These are phyloP conservation scores for Miamiensis avidus DNA, from an alignment of 169 alveolate species.

Conservation along the genomic window DNA sequence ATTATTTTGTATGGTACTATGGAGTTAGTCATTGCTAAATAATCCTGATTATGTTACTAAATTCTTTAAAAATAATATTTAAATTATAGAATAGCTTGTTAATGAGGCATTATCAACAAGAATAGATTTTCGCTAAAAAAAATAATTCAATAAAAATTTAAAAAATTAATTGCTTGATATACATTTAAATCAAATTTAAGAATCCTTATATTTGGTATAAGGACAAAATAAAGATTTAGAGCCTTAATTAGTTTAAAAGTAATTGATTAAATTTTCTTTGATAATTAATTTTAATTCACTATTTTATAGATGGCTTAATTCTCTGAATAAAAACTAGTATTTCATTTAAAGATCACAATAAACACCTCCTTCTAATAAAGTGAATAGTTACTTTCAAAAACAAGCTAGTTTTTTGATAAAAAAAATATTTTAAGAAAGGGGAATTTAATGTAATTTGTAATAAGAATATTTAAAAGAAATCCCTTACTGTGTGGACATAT, in stretches of 20 bases:
- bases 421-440: not conserved
- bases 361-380: not conserved
- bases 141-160: too few species aligned
- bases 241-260: not conserved
- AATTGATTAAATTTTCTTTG: too few species aligned
- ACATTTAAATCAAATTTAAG: not conserved
- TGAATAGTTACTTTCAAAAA: not conserved
- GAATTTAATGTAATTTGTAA: too few species aligned
- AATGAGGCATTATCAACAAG: not conserved
- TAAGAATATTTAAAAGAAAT: not conserved
- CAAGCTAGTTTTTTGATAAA: not conserved
- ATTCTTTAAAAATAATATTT: too few species aligned
- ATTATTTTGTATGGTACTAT: not conserved
- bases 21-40: not conserved
- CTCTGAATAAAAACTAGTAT: not conserved
- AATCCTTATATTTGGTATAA: not conserved
- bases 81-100: too few species aligned
- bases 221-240: not conserved
- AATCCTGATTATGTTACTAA: too few species aligned
- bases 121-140: not conserved
- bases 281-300: too few species aligned
- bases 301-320: not conserved
- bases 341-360: not conserved
- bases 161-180: not conserved
- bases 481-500: not conserved